Base-by-base conservation (phyloP, 2,329 filamentous ascomycete genomes). In the Pyrenophora seminiperda region DNA sequence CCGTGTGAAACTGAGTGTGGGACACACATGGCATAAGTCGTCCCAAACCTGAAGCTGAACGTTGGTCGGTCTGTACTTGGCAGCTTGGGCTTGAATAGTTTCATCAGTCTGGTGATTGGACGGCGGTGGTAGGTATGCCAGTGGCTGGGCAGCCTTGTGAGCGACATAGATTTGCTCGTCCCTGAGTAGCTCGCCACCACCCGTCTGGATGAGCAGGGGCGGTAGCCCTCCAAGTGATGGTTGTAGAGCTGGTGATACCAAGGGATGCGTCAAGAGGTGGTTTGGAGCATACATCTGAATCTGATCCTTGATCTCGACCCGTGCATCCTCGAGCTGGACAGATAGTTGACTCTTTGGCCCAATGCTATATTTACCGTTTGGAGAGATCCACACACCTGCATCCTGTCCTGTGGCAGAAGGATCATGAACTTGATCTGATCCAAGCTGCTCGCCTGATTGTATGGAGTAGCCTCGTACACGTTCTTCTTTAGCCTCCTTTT, bases 1-100 rank as follows among this genome's bases (percentile, higher is more conserved):
- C n/a, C 87, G 83, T 0, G 93, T 97, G 71, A 96, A 97, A 63
- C 90, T 96, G n/a, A 97, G 80, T 0, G 92, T 97, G 1, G 93
- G 90, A 0, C 88, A 87, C 5, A 96, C 92, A 68, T 97, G 93
- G 65, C 94, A 97, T 2, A 97, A 77, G 63, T 96, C 89, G 50
- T 97, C 93, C 92, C 93, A 97, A 1, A 97, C 87, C 70, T 97
- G 94, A 2, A 99, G 80, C 68, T 97, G 91, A 0, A 97, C 93
- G 62, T 96, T 84, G 0, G 94, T 99, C 0, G 91, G 90, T 49
- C 85, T 84, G 72, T 90, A 95, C 54, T 81, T 85, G 20, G 87
- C 86, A 51, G 81, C 78, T 30, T 87, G 82, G 27, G 86, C 79
- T 53, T 94, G 76, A 34, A 84, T 79, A 0, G 78, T 78, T 30